phyloP scores from a whole-genome alignment of 2,329 filamentous ascomycete species.

The Calonectria pseudoturangicola region DNA sequence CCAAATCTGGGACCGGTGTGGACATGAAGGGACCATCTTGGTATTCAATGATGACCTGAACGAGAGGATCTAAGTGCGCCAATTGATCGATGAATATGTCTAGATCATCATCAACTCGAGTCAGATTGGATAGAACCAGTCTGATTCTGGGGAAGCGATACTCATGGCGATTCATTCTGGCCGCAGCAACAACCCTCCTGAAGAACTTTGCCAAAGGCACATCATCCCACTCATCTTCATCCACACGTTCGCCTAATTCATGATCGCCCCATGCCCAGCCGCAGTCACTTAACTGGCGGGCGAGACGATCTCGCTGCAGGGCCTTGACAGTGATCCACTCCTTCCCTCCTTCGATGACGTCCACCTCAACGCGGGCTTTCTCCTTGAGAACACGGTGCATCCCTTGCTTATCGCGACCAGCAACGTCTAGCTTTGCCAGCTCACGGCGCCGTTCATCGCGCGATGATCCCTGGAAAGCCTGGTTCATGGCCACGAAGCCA shows the following conservation, averaged over 20 bases:
- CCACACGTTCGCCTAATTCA: slow-evolving; percentile 55
- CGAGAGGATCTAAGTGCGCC: slow-evolving; percentile 54
- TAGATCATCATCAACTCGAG: slow-evolving; percentile 53
- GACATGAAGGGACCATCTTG: slow-evolving; percentile 53
- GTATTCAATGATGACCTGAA: slow-evolving; percentile 60
- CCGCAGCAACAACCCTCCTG: slow-evolving; percentile 60
- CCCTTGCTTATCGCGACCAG: slow-evolving; percentile 53
- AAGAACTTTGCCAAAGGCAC: slow-evolving; percentile 58
- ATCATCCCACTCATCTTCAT: slow-evolving; percentile 60
- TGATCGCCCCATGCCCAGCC: slow-evolving; percentile 65
- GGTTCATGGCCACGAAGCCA: slow-evolving; percentile 57
- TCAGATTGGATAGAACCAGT: slow-evolving; percentile 60
- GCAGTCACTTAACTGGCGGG: slow-evolving; percentile 63
- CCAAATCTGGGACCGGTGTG: slow-evolving; percentile 49
- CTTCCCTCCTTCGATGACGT: slow-evolving; percentile 59
- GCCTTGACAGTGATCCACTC: slow-evolving; percentile 60
- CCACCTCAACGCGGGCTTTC: slow-evolving; percentile 59
- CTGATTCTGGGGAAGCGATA: slow-evolving; percentile 61
- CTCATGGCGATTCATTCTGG: slow-evolving; percentile 60
- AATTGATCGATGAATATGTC: slow-evolving; percentile 59
- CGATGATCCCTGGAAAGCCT: slow-evolving; percentile 58
- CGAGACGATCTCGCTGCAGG: slow-evolving; percentile 58
- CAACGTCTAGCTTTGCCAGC: slow-evolving; percentile 48
- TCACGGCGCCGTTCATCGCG: slow-evolving; percentile 52
- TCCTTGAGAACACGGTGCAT: slow-evolving; percentile 59